Evolutionary conservation across 163 green algal species (phyloP), one percentile per base, ranked within the genome.

Genomic region (Prototheca stagnorum): DNA sequence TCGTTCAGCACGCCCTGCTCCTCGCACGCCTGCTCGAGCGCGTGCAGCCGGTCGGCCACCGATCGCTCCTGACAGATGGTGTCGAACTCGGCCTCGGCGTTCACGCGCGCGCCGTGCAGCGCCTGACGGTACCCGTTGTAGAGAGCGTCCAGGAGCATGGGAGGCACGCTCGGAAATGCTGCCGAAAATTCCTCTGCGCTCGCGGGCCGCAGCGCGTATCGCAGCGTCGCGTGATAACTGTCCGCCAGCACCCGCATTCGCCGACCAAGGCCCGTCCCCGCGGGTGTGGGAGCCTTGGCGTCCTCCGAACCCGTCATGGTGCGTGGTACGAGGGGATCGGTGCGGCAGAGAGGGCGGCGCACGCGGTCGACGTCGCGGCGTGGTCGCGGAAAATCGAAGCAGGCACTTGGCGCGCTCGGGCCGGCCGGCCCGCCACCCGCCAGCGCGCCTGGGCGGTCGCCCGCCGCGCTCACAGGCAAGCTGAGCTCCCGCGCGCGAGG

Each of bases 61-160:
- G 42, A 20, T 11, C 41, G 39, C 41, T 71, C 62, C 44, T 67
- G 53, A 27, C 43, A 60, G n/a, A 63, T 52, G 17, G 62, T 34
- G 33, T 54, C 56, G 49, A 67, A 67, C 21, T 71, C 62, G 16
- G 52, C 43, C 44, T 64, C 56, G 5, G 39, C 44, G 36, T 49
- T 36, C 16, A 57, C 56, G 1, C 56, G 41, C 7, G 43, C 45
- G 24, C 47, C 40, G 29, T 64, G 56, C 31, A 64, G 43, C 26
- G 26, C 56, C 56, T 59, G 47, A 25, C 39, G 33, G 39, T 55
- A 67, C 1, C 27, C 59, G 1, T 46, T 9, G 36, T 46, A 57
- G 11, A 57, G 19, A 21, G 48, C 43, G 11, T 39, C 26, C 27
- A 57, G 26, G n/a, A 54, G 16, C 2, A 33, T 7, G 1, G 34